These are phyloP conservation scores for Calonectria hawksworthii DNA, from an alignment of 2,329 filamentous ascomycete genomes.

Conservation along the genomic window DNA sequence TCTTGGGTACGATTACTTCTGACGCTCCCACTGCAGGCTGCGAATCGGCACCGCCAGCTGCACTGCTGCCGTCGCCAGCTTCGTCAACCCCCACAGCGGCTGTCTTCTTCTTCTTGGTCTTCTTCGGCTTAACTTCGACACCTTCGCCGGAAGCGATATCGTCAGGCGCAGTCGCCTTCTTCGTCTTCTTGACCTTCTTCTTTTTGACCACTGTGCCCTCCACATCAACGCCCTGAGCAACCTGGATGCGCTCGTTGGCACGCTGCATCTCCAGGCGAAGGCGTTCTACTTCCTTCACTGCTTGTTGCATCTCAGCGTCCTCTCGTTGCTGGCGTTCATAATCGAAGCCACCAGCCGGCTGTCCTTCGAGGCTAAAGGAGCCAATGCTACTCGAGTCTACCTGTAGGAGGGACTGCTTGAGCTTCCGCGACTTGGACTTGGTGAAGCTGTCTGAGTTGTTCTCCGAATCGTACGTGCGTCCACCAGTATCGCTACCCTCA, in stretches of 20 bases:
- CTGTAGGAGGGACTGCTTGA: conserved; percentile 78
- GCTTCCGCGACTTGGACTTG: conserved; percentile 64
- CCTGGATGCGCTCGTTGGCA: conserved; percentile 80
- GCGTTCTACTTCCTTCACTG: conserved; percentile 89
- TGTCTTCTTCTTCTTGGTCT: conserved; percentile 53
- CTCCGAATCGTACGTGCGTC: conserved; percentile 68
- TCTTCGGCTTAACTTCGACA: conserved; percentile 38
- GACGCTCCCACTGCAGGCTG: conserved; percentile 27
- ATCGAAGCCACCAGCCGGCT: conserved; percentile 61
- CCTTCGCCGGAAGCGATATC: conserved; percentile 26
- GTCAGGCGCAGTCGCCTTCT: conserved; percentile 53
- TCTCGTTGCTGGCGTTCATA: conserved; percentile 79
- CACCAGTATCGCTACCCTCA: conserved; percentile 62
- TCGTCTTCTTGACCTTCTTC: conserved; percentile 65
- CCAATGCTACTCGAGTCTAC: conserved; percentile 90
- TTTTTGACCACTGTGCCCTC: conserved; percentile 78
- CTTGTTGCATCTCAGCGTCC: conserved; percentile 89
- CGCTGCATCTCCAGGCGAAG: conserved; percentile 91
- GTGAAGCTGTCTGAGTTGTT: conserved; percentile 62
- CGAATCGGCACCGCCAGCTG: conserved; percentile 31
- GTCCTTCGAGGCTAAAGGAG: conserved; percentile 74
- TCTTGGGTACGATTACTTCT: conserved; percentile 57
- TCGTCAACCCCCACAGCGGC: conserved; percentile 32
- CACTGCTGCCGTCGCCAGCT: conserved; percentile 36
- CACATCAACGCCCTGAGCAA: conserved; percentile 75